Percentiles rank a stretch among this genome's conserved stretches.
Evolutionary conservation across 768 basidiomycete species (phyloP).

Genomic region (Cyathus striatus): DNA sequence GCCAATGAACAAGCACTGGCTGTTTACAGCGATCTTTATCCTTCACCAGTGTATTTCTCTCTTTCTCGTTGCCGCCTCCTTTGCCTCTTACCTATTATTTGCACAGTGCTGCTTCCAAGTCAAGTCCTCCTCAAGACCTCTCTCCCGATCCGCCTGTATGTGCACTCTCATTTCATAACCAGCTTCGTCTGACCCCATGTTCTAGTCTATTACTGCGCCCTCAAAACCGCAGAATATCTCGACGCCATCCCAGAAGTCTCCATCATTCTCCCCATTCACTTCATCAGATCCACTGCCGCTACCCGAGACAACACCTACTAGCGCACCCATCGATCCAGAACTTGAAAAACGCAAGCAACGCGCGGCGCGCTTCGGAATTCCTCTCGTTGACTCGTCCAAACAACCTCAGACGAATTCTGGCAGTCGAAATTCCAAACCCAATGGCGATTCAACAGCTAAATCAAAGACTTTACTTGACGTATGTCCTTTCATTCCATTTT

Average conservation of each 20-base stretch:
- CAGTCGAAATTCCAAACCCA: constrained; percentile 13
- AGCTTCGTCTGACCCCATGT: no score
- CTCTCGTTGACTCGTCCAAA: constrained; percentile 39
- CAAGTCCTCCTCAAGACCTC: neutral
- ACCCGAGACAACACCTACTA: neutral
- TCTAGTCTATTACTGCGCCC: no score
- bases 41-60: constrained; percentile 13
- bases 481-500: constrained; percentile 9
- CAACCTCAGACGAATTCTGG: constrained; percentile 13
- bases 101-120: neutral
- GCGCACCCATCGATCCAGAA: constrained; percentile 41
- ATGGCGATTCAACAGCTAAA: constrained; percentile 5
- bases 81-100: neutral
- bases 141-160: neutral
- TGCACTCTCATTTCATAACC: neutral
- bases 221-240: neutral
- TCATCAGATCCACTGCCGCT: neutral
- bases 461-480: constrained; percentile 14
- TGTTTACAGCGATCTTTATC: constrained; percentile 38
- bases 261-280: neutral
- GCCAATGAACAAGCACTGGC: constrained; percentile 46
- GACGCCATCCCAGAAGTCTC: constrained; percentile 1
- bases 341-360: constrained; percentile 53
- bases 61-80: neutral
- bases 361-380: constrained; percentile 70